Evolutionary conservation across 805 yeast genomes (phyloP).

Genomic region (Myxozyma monticola): DNA sequence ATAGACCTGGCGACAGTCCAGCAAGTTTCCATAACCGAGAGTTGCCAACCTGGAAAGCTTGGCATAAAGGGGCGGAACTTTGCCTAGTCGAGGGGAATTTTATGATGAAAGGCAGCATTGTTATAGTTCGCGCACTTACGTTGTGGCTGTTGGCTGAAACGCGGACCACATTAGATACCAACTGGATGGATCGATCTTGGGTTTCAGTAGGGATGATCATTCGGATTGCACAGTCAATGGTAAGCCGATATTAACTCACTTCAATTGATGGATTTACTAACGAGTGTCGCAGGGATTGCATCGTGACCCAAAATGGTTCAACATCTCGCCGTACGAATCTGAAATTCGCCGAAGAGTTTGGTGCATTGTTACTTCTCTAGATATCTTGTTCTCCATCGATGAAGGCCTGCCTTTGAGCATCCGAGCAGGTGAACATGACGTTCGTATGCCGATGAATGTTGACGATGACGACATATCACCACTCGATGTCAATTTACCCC

Average conservation of each 20-base stretch:
- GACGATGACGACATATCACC: slow-evolving; percentile 34
- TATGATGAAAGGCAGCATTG: slow-evolving; percentile 36
- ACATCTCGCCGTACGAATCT: slow-evolving; percentile 36
- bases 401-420: slow-evolving; percentile 39
- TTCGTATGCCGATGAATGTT: slow-evolving; percentile 32
- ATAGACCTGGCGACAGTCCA: slow-evolving; percentile 32
- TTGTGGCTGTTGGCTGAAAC: slow-evolving; percentile 37
- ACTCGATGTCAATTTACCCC: slow-evolving; percentile 24
- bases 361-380: slow-evolving; percentile 33
- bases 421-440: slow-evolving; percentile 35
- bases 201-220: slow-evolving; percentile 35
- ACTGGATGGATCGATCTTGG: slow-evolving; percentile 36
- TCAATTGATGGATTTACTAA: not conserved
- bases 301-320: slow-evolving; percentile 40
- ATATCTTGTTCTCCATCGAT: slow-evolving; percentile 32
- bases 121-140: slow-evolving; percentile 35
- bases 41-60: slow-evolving; percentile 31
- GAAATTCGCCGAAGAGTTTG: slow-evolving; percentile 37
- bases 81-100: slow-evolving; percentile 37
- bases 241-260: not conserved
- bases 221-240: slow-evolving; percentile 39
- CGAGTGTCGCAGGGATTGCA: slow-evolving; percentile 37
- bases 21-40: slow-evolving; percentile 26
- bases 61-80: slow-evolving; percentile 37
- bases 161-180: slow-evolving; percentile 19